A percentile compares a stretch with the other conserved stretches of the same genome.
phyloP scores from a whole-genome alignment of 257 asterid genomes.

The Nicotiana paniculata region DNA sequence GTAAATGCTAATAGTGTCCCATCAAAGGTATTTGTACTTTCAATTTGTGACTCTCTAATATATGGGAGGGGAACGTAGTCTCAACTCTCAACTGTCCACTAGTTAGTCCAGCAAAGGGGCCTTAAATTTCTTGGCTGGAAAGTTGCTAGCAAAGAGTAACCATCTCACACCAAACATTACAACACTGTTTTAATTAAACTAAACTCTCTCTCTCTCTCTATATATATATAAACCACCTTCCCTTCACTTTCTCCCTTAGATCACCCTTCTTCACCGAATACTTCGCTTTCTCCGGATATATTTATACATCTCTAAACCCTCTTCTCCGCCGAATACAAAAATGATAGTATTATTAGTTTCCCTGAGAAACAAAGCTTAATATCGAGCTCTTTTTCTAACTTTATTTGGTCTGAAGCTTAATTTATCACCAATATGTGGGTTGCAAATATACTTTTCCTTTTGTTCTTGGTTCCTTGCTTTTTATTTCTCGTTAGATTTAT shows the following conservation, averaged over 20 bases:
- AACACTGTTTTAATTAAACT: not conserved
- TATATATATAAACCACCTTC: not conserved
- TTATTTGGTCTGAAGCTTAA: not conserved
- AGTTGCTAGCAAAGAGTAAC: conserved; percentile 3
- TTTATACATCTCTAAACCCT: not conserved
- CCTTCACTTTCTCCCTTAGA: not conserved
- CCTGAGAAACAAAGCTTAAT: not conserved
- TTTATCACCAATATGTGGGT: conserved; percentile 21
- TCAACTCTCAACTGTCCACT: not conserved
- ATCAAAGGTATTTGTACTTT: no score
- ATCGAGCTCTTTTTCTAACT: not conserved
- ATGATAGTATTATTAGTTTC: no score
- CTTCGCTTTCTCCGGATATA: not conserved
- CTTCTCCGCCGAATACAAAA: not conserved
- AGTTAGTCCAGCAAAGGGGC: not conserved
- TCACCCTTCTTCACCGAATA: not conserved
- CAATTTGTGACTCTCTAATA: no score
- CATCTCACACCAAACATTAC: not conserved
- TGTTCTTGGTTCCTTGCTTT: conserved; percentile 12
- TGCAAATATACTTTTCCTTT: conserved; percentile 15
- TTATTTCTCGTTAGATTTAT: conserved; percentile 39
- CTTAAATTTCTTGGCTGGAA: conserved; percentile 15
- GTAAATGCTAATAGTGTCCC: no score
- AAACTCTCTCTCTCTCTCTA: not conserved
- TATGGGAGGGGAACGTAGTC: not conserved